Conservation (phyloP, 495 filamentous ascomycete genomes). For the Cladorrhinum samala region DNA sequence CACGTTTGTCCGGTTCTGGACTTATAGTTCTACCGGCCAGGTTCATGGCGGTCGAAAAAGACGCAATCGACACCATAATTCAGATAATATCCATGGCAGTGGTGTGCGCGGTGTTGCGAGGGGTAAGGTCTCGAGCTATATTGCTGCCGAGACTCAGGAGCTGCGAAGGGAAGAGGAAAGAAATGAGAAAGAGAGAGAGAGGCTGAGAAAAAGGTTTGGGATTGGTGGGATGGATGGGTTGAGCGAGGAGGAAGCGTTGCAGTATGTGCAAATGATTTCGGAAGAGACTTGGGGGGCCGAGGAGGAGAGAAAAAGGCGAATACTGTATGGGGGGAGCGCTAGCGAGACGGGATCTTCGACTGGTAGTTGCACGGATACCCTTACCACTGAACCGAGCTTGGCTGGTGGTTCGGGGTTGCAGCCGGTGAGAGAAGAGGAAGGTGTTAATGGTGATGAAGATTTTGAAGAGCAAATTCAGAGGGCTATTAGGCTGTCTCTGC, state of each 20-base stretch:
- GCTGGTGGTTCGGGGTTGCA: constrained; percentile 31
- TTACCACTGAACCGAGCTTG: constrained; percentile 46
- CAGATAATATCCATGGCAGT: constrained; percentile 39
- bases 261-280: constrained; percentile 83
- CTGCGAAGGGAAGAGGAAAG: constrained; percentile 64
- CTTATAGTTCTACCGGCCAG: constrained; percentile 66
- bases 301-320: constrained; percentile 52
- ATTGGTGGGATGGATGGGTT: constrained; percentile 73
- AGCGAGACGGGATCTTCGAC: constrained; percentile 44
- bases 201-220: constrained; percentile 72
- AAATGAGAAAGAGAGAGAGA: constrained; percentile 52
- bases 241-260: constrained; percentile 81
- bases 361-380: constrained; percentile 42
- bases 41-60: constrained; percentile 40
- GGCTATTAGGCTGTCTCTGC: constrained; percentile 71
- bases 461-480: constrained; percentile 72
- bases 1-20: constrained; percentile 85
- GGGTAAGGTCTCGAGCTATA: constrained; percentile 57
- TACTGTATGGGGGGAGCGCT: constrained; percentile 45
- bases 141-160: constrained; percentile 74
- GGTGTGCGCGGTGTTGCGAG: constrained; percentile 32
- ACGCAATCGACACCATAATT: constrained; percentile 34
- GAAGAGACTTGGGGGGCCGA: constrained; percentile 66
- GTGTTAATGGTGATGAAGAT: constrained; percentile 55
- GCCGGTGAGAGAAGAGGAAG: constrained; percentile 32